Conservation (phyloP, 2,329 filamentous ascomycete genomes). For the Colletotrichum horii region DNA sequence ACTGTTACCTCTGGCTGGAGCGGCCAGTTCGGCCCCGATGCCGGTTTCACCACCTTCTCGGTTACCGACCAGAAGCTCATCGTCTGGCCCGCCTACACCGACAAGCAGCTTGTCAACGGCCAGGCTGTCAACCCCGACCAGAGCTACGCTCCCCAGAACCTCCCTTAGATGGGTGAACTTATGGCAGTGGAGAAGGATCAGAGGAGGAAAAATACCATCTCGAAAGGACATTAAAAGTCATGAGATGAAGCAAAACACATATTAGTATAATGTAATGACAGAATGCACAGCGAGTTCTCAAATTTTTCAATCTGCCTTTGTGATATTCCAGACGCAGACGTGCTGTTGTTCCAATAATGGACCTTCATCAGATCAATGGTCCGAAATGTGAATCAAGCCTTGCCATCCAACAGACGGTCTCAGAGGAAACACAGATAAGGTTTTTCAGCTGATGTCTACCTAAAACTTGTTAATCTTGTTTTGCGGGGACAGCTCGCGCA, state of each 20-base stretch:
- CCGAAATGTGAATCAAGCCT: not conserved
- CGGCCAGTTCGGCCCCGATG: constrained; percentile 55
- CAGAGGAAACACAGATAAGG: not conserved
- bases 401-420: not conserved
- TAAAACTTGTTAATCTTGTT: not conserved
- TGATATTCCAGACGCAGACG: not conserved
- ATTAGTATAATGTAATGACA: not conserved
- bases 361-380: not conserved
- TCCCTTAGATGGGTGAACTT: not conserved
- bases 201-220: not conserved
- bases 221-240: not conserved
- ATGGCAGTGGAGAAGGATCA: not conserved
- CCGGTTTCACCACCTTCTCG: constrained; percentile 60
- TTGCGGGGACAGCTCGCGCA: not conserved
- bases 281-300: not conserved
- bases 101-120: constrained; percentile 50
- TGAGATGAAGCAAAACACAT: not conserved
- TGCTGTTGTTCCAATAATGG: not conserved
- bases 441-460: not conserved
- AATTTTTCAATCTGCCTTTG: not conserved
- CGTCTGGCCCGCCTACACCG: constrained; percentile 58
- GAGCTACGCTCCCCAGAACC: constrained; percentile 42
- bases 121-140: constrained; percentile 53
- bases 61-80: constrained; percentile 54
- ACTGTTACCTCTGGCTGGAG: constrained; percentile 60